A percentile compares a stretch with the other conserved stretches of the same genome.
These are phyloP conservation scores for Hibiscus tridactylites DNA, from an alignment of 345 rosid species.

Conservation along the genomic window DNA sequence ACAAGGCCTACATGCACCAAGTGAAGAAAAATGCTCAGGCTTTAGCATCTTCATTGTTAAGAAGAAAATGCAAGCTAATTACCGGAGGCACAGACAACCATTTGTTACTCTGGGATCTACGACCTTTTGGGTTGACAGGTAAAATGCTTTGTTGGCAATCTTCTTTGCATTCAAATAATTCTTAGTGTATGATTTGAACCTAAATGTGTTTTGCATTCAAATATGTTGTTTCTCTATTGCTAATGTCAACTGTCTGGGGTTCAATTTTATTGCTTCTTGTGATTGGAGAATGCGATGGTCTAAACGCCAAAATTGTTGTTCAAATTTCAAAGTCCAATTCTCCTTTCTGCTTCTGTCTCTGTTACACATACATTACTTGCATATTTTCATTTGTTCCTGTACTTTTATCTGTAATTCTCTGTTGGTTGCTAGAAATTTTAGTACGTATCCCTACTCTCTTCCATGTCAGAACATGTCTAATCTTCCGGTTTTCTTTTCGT, in stretches of 20 bases:
- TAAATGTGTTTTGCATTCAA: neutral
- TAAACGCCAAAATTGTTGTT: neutral
- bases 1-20: constrained; percentile 72
- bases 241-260: neutral
- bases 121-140: constrained; percentile 78
- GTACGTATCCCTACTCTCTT: neutral
- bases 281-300: neutral
- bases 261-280: neutral
- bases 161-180: neutral
- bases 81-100: constrained; percentile 93
- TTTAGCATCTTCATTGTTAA: constrained; percentile 58
- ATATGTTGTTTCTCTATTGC: neutral
- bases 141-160: neutral
- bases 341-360: neutral
- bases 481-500: neutral
- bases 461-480: neutral
- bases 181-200: neutral
- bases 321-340: neutral
- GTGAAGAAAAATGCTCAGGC: constrained; percentile 84
- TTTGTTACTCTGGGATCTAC: constrained; percentile 87
- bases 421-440: neutral
- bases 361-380: neutral
- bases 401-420: neutral
- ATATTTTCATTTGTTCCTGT: neutral
- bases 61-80: constrained; percentile 68